Conservation (phyloP, 2,329 filamentous ascomycete genomes). For the Colletotrichum gloeosporioides region DNA sequence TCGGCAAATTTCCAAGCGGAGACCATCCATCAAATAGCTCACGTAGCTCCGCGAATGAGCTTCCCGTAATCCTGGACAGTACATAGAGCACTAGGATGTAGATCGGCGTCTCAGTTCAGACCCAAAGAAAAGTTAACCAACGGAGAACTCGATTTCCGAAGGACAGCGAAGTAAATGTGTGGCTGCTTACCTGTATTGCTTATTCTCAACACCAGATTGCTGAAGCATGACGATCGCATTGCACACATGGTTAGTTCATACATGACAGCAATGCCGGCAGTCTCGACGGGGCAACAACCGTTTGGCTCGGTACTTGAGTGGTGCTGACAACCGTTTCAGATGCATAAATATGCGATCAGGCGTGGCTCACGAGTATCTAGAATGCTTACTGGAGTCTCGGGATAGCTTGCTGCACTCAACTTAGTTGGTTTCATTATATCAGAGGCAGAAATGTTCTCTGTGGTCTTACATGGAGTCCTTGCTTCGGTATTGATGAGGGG, state of each 20-base stretch:
- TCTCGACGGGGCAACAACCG: neutral
- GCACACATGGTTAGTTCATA: neutral
- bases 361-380: neutral
- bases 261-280: neutral
- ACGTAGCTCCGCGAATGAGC: slow-evolving; percentile 25
- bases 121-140: slow-evolving; percentile 17
- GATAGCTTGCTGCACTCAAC: neutral
- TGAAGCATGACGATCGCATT: neutral
- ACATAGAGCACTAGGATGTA: neutral
- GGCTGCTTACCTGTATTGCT: neutral
- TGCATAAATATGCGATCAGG: neutral
- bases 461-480: neutral
- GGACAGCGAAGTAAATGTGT: neutral
- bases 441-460: neutral
- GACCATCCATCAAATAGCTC: slow-evolving; percentile 25
- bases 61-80: slow-evolving; percentile 23
- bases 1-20: slow-evolving; percentile 25
- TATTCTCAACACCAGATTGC: neutral
- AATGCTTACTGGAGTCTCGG: neutral
- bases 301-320: neutral
- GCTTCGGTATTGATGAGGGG: neutral
- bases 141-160: neutral
- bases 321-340: neutral
- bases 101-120: slow-evolving; percentile 15
- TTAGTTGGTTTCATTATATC: neutral